phyloP scores from a whole-genome alignment of 78 protist genomes.

The Tieghemostelium lacteum region DNA sequence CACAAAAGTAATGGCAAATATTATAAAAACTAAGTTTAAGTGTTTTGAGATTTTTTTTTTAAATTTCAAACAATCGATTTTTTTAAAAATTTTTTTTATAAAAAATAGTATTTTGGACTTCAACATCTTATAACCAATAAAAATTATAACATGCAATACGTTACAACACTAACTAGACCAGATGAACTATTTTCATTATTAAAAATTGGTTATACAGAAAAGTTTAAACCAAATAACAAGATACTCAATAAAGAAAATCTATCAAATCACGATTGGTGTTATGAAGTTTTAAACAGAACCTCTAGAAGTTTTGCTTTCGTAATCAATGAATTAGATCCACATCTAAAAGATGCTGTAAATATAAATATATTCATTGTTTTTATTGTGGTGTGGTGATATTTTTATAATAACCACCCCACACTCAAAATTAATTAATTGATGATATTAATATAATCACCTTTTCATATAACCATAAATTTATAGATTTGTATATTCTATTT shows the following conservation, averaged over 20 bases:
- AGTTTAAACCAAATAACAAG: conserved; percentile 44
- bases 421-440: not conserved
- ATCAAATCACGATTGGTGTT: conserved; percentile 66
- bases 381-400: not conserved
- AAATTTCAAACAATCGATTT: no score
- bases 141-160: conserved; percentile 57
- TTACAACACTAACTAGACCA: conserved; percentile 44
- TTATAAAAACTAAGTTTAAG: no score
- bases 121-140: no score
- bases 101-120: no score
- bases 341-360: conserved; percentile 85
- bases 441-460: no score
- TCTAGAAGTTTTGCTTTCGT: conserved; percentile 89
- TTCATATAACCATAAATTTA: not conserved
- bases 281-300: conserved; percentile 73
- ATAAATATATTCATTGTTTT: not conserved
- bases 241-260: conserved; percentile 17
- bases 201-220: conserved; percentile 69
- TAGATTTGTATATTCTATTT: conserved; percentile 94
- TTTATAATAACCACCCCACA: not conserved
- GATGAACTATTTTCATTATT: conserved; percentile 63
- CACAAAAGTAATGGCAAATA: no score
- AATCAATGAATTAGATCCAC: conserved; percentile 83
- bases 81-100: no score
- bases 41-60: not conserved